Base-by-base conservation (phyloP, 2,329 filamentous ascomycete genomes). In the Colletotrichum spinosum region DNA sequence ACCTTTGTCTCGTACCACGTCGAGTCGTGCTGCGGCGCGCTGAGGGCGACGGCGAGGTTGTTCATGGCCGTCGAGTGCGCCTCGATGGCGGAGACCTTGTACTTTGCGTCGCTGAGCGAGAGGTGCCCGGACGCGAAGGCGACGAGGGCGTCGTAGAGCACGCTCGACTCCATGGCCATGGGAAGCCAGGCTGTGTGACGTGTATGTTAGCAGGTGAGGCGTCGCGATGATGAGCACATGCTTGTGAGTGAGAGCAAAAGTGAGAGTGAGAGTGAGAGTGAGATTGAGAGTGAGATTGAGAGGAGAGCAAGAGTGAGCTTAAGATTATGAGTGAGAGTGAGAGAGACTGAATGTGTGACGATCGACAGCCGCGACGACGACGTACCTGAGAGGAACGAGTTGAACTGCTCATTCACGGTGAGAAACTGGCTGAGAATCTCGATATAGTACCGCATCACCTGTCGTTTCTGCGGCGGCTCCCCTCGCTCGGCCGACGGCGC, bases 81-180 rank as follows among this genome's bases (percentile, higher is more conserved):
- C 13, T 69, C 44, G 0, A 69, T 46, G 8, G 65, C 61, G 3
- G 54, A 52, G 4, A 65, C 54, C 9, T 25, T 46, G 38, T 66
- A 68, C 1, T 55, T 46, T 2, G 50, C 17, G 15, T 69, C 52
- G 8, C 39, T 53, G 15, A 69, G 57, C 2, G 65, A 65, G 6
- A 69, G 35, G 10, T 69, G 67, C 2, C 65, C 61, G 1, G 65
- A 60, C 7, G 67, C 60, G 2, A 68, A 63, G 0, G 67, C 57
- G 6, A 69, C 49, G 2, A 69, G 46, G 3, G 67, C 67, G 25
- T 68, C 67, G 33, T 65, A 67, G 2, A 69, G 53, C 8, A 68
- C 57, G 8, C 37, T 49, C 2, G 67, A 69, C 42, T 69, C 65
- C 65, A 69, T 68, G 3, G 67, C 67, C 67, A 69, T 69, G 2